Conservation (phyloP, 2,329 filamentous ascomycete species). For the Verticillium nonalfalfae region DNA sequence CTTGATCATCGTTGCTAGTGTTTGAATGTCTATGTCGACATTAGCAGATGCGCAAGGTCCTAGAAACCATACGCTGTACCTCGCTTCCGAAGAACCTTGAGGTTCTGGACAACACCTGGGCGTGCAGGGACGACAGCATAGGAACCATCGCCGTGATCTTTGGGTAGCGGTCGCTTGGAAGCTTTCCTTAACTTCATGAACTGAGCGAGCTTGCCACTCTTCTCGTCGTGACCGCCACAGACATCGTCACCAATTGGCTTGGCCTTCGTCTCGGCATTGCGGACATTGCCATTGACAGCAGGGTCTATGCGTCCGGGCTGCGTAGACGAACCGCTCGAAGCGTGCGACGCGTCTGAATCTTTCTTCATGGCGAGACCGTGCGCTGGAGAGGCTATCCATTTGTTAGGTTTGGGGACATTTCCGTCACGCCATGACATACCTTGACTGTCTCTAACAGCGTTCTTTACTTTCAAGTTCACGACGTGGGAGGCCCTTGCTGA, state of each 20-base stretch:
- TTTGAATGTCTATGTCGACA: slow-evolving; percentile 46
- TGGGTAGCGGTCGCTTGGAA: slow-evolving; percentile 56
- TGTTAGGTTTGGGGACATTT: background rate
- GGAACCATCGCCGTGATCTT: slow-evolving; percentile 55
- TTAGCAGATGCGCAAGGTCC: slow-evolving; percentile 1
- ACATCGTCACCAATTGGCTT: background rate
- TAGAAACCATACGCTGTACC: slow-evolving; percentile 22
- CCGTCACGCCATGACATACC: too few species aligned
- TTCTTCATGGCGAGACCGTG: background rate
- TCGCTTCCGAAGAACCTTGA: slow-evolving; percentile 46
- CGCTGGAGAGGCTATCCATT: background rate
- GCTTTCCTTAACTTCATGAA: slow-evolving; percentile 31
- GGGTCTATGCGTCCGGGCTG: background rate
- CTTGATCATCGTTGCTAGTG: slow-evolving; percentile 53
- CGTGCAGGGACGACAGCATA: slow-evolving; percentile 43
- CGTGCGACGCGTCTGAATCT: background rate
- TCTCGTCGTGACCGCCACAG: background rate
- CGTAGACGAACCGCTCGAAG: background rate
- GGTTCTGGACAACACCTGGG: slow-evolving; percentile 47
- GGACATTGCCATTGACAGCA: background rate
- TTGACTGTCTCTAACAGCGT: too few species aligned
- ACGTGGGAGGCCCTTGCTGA: too few species aligned
- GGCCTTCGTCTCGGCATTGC: background rate
- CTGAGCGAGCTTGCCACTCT: slow-evolving; percentile 5
- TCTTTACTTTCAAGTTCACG: too few species aligned